Evolutionary conservation across 2,329 filamentous ascomycete genomes (phyloP).

Genomic region (Chrysosporium queenslandicum): DNA sequence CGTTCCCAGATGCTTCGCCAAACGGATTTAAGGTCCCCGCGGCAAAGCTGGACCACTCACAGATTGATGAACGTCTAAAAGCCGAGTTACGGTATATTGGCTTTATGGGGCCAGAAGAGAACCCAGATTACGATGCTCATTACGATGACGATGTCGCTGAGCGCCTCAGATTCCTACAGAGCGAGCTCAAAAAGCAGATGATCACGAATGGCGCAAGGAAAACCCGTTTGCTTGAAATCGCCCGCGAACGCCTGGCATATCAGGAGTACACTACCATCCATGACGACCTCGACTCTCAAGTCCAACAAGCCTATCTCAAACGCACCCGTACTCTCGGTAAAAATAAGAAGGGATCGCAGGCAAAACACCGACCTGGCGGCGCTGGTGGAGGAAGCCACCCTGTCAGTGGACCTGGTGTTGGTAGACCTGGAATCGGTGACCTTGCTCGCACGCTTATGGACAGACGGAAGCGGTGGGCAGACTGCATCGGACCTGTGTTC

Average conservation of each 20-base stretch:
- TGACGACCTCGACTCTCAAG: constrained; percentile 89
- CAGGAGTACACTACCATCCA: constrained; percentile 96
- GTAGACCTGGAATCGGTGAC: constrained; percentile 67
- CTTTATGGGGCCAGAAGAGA: constrained; percentile 60
- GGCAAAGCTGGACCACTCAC: constrained; percentile 70
- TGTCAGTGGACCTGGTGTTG: constrained; percentile 32
- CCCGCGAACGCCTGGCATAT: constrained; percentile 85
- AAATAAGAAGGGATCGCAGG: constrained; percentile 74
- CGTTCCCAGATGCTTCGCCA: constrained; percentile 65
- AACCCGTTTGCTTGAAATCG: constrained; percentile 71
- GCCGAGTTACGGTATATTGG: constrained; percentile 86
- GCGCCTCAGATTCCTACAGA: constrained; percentile 74
- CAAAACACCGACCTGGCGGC: constrained; percentile 49
- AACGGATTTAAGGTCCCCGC: constrained; percentile 70
- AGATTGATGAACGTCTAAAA: constrained; percentile 83
- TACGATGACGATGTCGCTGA: constrained; percentile 91
- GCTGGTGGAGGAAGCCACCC: constrained; percentile 60
- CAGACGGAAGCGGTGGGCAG: constrained; percentile 76
- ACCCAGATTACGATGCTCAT: constrained; percentile 75
- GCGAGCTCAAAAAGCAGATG: constrained; percentile 69
- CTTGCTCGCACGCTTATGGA: constrained; percentile 89
- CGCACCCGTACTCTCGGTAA: constrained; percentile 90
- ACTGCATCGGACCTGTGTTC: constrained; percentile 83
- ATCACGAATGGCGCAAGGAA: constrained; percentile 87
- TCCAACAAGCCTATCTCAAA: constrained; percentile 91